Base-by-base conservation (phyloP, 140 eudicot genomes). In the Anethum foeniculum region DNA sequence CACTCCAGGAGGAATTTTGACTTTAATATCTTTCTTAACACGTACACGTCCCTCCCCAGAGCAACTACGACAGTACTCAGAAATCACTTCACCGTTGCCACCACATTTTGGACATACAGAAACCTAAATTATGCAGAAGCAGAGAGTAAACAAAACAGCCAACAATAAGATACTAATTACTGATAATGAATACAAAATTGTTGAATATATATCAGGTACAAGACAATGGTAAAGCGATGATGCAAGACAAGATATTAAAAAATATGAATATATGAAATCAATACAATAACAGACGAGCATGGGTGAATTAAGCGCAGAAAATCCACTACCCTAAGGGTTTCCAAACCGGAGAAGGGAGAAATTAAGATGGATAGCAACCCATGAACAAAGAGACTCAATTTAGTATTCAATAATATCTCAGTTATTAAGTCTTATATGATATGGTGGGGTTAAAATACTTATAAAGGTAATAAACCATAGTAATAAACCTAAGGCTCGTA, bases 1-100 rank as follows among this genome's bases (percentile, higher is more conserved):
- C 41, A 95, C 99, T 76, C 99, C 99, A 18, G 97, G 93, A 39
- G 99, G 99, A 82, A 95, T 88, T 87, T 95, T 95, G 83, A 95
- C 91, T 88, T 91, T 95, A 64, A 95, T 91, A 85, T 92, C 97
- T 81, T 91, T 92, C 81, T 86, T 95, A 72, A 93, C 93, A n/a
- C 96, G 91, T 54, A 92, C 73, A 28, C 97, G 89, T 30, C 99
- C 99, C 84, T 89, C 96, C 81, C 99, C 97, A 36, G 97, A 89
- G 88, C 99, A 95, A 80, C 87, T 95, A 49, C 97, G 90, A 82
- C 99, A 95, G 75, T 82, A 88, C 79, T 95, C 97, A 54, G 97
- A 93, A 76, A 92, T 86, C 88, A 95, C 86, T 86, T 95, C 99
- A 84, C 99, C 99, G 75, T 89, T 89, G 52, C 99, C 99, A 13